Percentiles rank a stretch among this genome's conserved stretches.
Conservation (phyloP, 768 basidiomycete species). For the Suillus subaureus region DNA sequence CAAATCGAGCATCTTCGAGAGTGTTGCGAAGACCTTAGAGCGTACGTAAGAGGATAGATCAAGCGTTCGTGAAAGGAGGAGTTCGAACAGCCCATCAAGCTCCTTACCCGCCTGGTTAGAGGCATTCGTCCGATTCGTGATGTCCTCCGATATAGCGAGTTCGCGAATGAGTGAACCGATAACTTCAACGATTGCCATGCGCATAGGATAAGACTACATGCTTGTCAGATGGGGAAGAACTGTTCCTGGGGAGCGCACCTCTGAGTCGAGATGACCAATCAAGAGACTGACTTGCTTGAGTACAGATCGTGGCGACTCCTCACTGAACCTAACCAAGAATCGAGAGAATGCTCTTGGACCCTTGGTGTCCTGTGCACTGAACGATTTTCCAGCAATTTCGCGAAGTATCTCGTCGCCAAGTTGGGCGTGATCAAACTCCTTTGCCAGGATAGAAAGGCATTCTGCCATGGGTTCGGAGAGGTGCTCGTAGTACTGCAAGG, state of each 20-base stretch:
- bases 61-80: slow-evolving; percentile 84
- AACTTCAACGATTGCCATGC: slow-evolving; percentile 91
- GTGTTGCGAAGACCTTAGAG: slow-evolving; percentile 78
- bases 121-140: slow-evolving; percentile 42
- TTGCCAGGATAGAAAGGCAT: slow-evolving; percentile 73
- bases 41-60: slow-evolving; percentile 92
- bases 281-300: slow-evolving; percentile 90
- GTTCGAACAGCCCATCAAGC: slow-evolving; percentile 77
- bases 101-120: slow-evolving; percentile 57
- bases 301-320: slow-evolving; percentile 76
- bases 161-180: slow-evolving; percentile 85
- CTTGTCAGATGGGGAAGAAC: background rate
- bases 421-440: slow-evolving; percentile 87
- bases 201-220: slow-evolving; percentile 89
- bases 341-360: slow-evolving; percentile 82
- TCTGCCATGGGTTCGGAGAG: slow-evolving; percentile 95
- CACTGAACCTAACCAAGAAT: slow-evolving; percentile 82
- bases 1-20: slow-evolving; percentile 77
- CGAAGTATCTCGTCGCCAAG: slow-evolving; percentile 90
- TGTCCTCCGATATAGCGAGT: slow-evolving; percentile 58
- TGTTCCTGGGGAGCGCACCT: slow-evolving; percentile 51
- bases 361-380: slow-evolving; percentile 83
- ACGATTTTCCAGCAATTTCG: slow-evolving; percentile 79
- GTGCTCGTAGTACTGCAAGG: slow-evolving; percentile 92
- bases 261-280: slow-evolving; percentile 86